These are phyloP conservation scores for Daedaleopsis sinensis DNA, from an alignment of 768 basidiomycete genomes.

Conservation along the genomic window DNA sequence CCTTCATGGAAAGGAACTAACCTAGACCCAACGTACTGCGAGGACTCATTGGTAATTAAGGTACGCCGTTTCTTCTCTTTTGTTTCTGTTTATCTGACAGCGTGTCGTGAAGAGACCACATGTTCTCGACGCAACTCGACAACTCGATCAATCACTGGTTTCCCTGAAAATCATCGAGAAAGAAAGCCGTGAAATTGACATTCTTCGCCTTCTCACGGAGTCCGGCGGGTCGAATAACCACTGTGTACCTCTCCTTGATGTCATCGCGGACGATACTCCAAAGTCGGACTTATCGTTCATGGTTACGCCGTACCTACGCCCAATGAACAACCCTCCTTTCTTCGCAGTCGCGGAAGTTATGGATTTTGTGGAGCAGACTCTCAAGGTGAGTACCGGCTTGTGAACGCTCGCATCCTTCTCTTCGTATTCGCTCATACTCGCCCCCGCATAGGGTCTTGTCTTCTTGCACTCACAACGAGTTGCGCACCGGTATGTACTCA, in stretches of 20 bases:
- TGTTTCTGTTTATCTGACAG: background rate
- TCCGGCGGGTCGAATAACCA: slow-evolving; percentile 21
- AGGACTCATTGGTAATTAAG: slow-evolving; percentile 10
- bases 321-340: slow-evolving; percentile 30
- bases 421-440: background rate
- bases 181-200: slow-evolving; percentile 11
- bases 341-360: slow-evolving; percentile 24
- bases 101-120: background rate
- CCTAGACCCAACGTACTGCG: slow-evolving; percentile 12
- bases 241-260: slow-evolving; percentile 26
- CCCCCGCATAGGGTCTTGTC: slow-evolving; percentile 18
- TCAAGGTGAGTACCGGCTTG: slow-evolving; percentile 23
- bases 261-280: slow-evolving; percentile 19
- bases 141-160: slow-evolving; percentile 9
- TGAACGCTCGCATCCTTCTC: no score
- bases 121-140: slow-evolving; percentile 21
- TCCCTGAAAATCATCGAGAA: slow-evolving; percentile 8
- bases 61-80: background rate
- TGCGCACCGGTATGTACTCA: slow-evolving; percentile 27
- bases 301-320: no score
- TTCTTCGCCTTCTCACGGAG: slow-evolving; percentile 1
- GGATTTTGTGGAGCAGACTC: slow-evolving; percentile 18
- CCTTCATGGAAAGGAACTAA: slow-evolving; percentile 22
- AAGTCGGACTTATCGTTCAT: slow-evolving; percentile 10
- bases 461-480: slow-evolving; percentile 29